Percentiles rank a stretch among this genome's conserved stretches.
These are phyloP conservation scores for Trichoderma sp. DNA, from an alignment of 2,329 filamentous ascomycete species.

Conservation along the genomic window DNA sequence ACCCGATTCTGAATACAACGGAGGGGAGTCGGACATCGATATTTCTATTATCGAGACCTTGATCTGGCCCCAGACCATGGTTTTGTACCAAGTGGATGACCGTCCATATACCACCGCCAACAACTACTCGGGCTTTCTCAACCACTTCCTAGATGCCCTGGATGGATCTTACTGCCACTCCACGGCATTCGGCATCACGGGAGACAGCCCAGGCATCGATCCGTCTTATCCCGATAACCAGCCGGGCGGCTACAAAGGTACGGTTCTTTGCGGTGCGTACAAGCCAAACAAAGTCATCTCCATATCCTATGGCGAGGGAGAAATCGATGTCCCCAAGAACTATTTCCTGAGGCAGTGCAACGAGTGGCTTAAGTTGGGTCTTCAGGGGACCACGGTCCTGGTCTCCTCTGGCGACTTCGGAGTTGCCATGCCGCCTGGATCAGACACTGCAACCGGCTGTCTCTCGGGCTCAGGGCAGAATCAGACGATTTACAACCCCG, in stretches of 20 bases:
- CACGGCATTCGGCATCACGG: constrained; percentile 44
- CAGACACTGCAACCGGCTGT: constrained; percentile 22
- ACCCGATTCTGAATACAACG: constrained; percentile 29
- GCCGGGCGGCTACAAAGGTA: constrained; percentile 51
- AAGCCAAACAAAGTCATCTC: constrained; percentile 45
- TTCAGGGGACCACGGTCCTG: constrained; percentile 47
- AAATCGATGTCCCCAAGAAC: constrained; percentile 49
- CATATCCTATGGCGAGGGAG: constrained; percentile 51
- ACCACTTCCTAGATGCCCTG: constrained; percentile 51
- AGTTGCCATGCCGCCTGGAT: constrained; percentile 11
- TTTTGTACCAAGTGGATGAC: constrained; percentile 52
- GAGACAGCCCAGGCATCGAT: constrained; percentile 41
- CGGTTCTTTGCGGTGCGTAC: constrained; percentile 38
- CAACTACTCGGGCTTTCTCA: constrained; percentile 47
- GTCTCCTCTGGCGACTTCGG: constrained; percentile 48
- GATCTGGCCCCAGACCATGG: constrained; percentile 54
- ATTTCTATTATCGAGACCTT: constrained; percentile 52
- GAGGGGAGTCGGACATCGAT: constrained; percentile 56
- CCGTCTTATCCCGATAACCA: constrained; percentile 53
- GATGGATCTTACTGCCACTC: constrained; percentile 57
- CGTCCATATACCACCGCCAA: constrained; percentile 46
- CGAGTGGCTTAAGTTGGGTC: constrained; percentile 51
- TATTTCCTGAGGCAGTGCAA: constrained; percentile 50
- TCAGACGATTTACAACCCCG: constrained; percentile 40
- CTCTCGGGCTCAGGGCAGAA: constrained; percentile 27